Evolutionary conservation across 1,139 yeast species (phyloP), one percentile per base, ranked within the genome.

Genomic region (Taphrina pruni): DNA sequence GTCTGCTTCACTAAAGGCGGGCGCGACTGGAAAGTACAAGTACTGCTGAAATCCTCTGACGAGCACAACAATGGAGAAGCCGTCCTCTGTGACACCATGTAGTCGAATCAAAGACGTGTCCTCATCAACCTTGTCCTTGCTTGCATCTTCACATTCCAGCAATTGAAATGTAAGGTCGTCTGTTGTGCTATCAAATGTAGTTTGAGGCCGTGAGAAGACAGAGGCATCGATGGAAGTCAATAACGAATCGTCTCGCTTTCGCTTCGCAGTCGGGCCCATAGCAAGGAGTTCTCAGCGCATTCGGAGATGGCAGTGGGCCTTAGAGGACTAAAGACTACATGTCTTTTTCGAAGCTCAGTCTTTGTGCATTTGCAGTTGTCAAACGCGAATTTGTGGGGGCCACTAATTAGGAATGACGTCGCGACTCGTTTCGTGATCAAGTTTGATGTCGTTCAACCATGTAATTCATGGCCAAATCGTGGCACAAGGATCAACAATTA

Each of bases 71-170:
- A 65, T 20, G 12, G 58, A 38, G 26, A 17, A 39, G 17, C 64
- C 69, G 4, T 32, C 32, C 41, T 48, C 51, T 6, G 64, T 50
- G 45, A 65, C 64, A 45, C 69, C 69, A 50, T 65, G 69, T 6
- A 65, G 20, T 17, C 69, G 62, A 20, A 65, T 48, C 26, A 65
- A 45, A 6, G 69, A 57, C 20, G 57, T 38, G 36, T 60, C 57
- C 32, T 32, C 50, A 32, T 48, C 62, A 2, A 14, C 35, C 21
- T 65, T 65, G 43, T 65, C 69, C 54, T 65, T 65, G 48, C 57
- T 50, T 6, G 69, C 62, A 48, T 65, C 69, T 46, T 65, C 69
- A 35, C 69, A 65, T 35, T 65, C 69, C 35, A 57, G 58, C 9
- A 65, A 38, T 14, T 48, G 55, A 43, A 65, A 65, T 38, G 56